Conservation (phyloP, 192 early-diverging fungal genomes). For the Bifiguratus adelaidae region DNA sequence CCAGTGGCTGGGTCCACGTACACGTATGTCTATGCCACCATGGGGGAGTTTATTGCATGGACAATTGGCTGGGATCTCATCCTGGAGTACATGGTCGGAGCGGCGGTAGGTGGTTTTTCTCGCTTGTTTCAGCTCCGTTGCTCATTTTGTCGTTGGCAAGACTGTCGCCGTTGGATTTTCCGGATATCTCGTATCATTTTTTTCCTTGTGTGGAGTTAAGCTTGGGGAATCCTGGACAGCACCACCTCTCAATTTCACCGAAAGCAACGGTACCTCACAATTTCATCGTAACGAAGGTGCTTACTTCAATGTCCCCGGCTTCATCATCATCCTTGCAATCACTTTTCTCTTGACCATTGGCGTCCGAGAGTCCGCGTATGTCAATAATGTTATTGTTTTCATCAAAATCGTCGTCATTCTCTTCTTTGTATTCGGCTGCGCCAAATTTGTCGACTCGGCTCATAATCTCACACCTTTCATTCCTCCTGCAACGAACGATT, state of each 20-base stretch:
- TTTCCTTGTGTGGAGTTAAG: slow-evolving; percentile 44
- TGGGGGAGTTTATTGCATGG: slow-evolving; percentile 85
- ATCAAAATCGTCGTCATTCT: slow-evolving; percentile 65
- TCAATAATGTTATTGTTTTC: slow-evolving; percentile 61
- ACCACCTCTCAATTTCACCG: slow-evolving; percentile 63
- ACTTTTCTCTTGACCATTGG: slow-evolving; percentile 62
- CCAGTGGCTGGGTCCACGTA: slow-evolving; percentile 84
- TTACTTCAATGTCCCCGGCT: slow-evolving; percentile 68
- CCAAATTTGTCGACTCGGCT: slow-evolving; percentile 48
- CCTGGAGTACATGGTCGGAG: slow-evolving; percentile 79
- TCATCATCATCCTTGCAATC: slow-evolving; percentile 49
- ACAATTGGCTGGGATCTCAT: slow-evolving; percentile 88
- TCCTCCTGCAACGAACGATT: slow-evolving; percentile 29
- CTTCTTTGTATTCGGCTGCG: slow-evolving; percentile 71
- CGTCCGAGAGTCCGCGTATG: slow-evolving; percentile 56
- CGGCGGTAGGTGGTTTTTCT: slow-evolving; percentile 44
- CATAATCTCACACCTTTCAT: slow-evolving; percentile 80
- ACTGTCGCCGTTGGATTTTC: slow-evolving; percentile 79
- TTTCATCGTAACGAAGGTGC: slow-evolving; percentile 23
- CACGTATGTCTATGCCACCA: slow-evolving; percentile 73
- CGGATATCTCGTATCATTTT: slow-evolving; percentile 62
- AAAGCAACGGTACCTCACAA: slow-evolving; percentile 16
- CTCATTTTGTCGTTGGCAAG: slow-evolving; percentile 56
- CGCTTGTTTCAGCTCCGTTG: slow-evolving; percentile 14
- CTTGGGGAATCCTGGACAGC: slow-evolving; percentile 46